Conservation (phyloP, 371 early-diverging fungal genomes). For the Apophysomyces variabilis region DNA sequence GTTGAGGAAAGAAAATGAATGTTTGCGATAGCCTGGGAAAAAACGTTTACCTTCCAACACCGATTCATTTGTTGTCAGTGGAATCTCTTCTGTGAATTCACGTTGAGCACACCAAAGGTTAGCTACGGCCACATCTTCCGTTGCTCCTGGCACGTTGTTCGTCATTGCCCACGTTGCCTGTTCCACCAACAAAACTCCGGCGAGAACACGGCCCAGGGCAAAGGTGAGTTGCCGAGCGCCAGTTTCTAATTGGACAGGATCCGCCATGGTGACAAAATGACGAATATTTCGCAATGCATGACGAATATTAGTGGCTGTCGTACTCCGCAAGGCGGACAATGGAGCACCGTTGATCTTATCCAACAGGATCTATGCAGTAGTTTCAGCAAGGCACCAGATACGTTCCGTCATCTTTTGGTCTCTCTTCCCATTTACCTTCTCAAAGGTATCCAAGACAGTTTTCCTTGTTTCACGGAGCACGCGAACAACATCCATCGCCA, state of each 20-base stretch:
- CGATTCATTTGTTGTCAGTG: constrained; percentile 1
- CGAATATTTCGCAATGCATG: constrained; percentile 11
- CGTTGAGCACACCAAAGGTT: constrained; percentile 31
- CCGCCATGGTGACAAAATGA: constrained; percentile 20
- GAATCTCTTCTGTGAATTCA: constrained; percentile 23
- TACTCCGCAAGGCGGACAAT: neutral
- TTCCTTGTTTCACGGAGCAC: constrained; percentile 58
- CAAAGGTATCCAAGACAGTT: constrained; percentile 38
- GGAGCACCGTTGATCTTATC: constrained; percentile 14
- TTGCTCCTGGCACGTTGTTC: constrained; percentile 26
- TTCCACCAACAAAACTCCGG: constrained; percentile 53
- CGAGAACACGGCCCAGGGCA: constrained; percentile 53
- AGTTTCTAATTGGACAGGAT: constrained; percentile 38
- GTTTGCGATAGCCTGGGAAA: neutral
- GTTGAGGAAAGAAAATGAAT: neutral
- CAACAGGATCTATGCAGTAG: constrained; percentile 13
- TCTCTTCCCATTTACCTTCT: constrained; percentile 29
- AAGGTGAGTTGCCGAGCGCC: constrained; percentile 59
- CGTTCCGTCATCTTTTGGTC: neutral
- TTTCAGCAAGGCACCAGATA: too few relatives aligned
- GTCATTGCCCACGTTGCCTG: constrained; percentile 54
- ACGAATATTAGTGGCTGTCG: constrained; percentile 10
- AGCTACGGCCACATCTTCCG: constrained; percentile 30
- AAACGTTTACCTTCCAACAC: constrained; percentile 17
- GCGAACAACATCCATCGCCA: constrained; percentile 68